Evolutionary conservation across 1,284 basidiomycete species (phyloP).

Genomic region (Cryptococcus floricola): DNA sequence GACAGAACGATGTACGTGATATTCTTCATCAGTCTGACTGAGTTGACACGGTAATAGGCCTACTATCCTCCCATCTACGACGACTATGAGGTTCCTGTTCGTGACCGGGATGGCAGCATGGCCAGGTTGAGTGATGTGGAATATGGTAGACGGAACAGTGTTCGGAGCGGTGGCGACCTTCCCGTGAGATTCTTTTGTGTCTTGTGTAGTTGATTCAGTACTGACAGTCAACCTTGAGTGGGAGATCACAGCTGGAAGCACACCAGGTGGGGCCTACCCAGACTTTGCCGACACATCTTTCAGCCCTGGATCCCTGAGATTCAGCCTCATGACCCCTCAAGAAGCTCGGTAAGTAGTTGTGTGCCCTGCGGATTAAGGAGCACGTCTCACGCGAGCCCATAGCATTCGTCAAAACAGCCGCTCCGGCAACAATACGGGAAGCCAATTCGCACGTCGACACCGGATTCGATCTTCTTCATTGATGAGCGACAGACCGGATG

Average conservation of each 20-base stretch:
- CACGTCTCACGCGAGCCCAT: neutral
- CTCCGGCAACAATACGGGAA: constrained; percentile 3
- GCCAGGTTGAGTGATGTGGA: constrained; percentile 9
- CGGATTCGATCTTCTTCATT: constrained; percentile 10
- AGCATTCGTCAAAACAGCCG: constrained; percentile 8
- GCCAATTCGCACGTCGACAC: neutral
- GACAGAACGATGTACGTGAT: neutral
- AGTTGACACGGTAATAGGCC: too few relatives aligned
- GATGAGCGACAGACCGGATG: constrained; percentile 18
- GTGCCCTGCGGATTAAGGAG: neutral
- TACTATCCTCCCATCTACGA: neutral
- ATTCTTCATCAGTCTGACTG: too few relatives aligned
- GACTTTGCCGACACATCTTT: constrained; percentile 14
- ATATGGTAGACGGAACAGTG: constrained; percentile 14
- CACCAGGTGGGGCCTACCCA: constrained; percentile 16
- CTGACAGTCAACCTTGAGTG: constrained; percentile 5
- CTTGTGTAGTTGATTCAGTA: neutral
- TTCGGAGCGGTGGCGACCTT: constrained; percentile 14
- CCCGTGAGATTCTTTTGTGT: constrained; percentile 10
- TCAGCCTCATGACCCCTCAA: constrained; percentile 38
- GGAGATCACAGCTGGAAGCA: constrained; percentile 9
- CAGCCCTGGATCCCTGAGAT: constrained; percentile 17
- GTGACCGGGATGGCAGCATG: constrained; percentile 3
- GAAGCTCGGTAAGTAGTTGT: constrained; percentile 23
- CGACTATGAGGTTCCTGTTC: constrained; percentile 10